Percentiles rank a stretch among this genome's conserved stretches.
phyloP scores from a whole-genome alignment of 495 filamentous ascomycete species.

The Xylaria castorea region DNA sequence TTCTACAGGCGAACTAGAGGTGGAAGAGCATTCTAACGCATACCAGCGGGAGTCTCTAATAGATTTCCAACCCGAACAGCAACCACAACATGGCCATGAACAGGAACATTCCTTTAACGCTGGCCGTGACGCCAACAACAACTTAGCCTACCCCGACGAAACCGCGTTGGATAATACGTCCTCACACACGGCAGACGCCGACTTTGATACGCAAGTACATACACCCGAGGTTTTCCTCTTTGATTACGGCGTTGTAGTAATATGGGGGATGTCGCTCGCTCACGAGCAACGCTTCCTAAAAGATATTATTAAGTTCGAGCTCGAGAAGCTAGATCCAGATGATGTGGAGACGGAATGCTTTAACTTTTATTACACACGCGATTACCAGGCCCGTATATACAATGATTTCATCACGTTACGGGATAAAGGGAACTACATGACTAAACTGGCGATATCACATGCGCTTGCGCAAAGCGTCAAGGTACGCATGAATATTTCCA shows the following conservation, averaged over 20 bases:
- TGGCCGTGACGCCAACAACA: constrained; percentile 39
- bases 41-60: constrained; percentile 34
- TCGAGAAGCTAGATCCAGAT: constrained; percentile 83
- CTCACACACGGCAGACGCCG: constrained; percentile 37
- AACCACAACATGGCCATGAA: constrained; percentile 24
- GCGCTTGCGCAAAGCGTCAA: constrained; percentile 93
- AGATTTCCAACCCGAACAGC: constrained; percentile 30
- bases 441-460: constrained; percentile 94
- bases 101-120: constrained; percentile 29
- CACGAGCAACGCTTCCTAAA: constrained; percentile 90
- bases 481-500: constrained; percentile 47
- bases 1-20: constrained; percentile 47
- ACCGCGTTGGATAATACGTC: constrained; percentile 38
- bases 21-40: constrained; percentile 41
- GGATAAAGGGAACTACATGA: constrained; percentile 96
- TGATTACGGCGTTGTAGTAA: constrained; percentile 99
- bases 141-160: constrained; percentile 42
- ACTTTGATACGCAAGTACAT: constrained; percentile 80
- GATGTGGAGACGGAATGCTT: constrained; percentile 96
- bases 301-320: constrained; percentile 94
- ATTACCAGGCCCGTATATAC: constrained; percentile 98
- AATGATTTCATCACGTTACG: constrained; percentile 97
- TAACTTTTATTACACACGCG: constrained; percentile 97
- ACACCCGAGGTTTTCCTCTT: constrained; percentile 95
- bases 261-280: constrained; percentile 92